Percentiles rank a stretch among this genome's conserved stretches.
These are phyloP conservation scores for Camelina hispida DNA, from an alignment of 345 rosid genomes.

Conservation along the genomic window DNA sequence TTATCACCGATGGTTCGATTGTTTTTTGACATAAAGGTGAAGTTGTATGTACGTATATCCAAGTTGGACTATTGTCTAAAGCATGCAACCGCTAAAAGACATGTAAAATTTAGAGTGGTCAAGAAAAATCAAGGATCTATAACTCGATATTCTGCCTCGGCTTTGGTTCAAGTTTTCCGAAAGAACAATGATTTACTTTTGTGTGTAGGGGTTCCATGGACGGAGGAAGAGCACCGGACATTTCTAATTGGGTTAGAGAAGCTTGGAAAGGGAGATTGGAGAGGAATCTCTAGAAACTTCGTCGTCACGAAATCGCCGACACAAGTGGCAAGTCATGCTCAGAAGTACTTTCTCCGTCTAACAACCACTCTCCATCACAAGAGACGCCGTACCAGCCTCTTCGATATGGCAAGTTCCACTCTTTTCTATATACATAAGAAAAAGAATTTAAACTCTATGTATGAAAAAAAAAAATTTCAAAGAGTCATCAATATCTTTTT, in stretches of 20 bases:
- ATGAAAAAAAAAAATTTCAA: not conserved
- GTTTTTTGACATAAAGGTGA: not conserved
- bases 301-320: constrained; percentile 82
- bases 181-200: not conserved
- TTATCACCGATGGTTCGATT: too few relatives aligned
- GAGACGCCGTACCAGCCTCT: constrained; percentile 77
- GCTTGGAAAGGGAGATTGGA: constrained; percentile 86
- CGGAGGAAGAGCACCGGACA: constrained; percentile 72
- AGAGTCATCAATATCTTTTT: too few relatives aligned
- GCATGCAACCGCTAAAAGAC: not conserved
- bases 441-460: not conserved
- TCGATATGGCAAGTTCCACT: constrained; percentile 57
- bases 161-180: not conserved
- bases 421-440: constrained; percentile 13
- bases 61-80: not conserved
- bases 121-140: not conserved
- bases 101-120: not conserved
- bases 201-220: constrained; percentile 75
- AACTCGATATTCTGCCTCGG: not conserved
- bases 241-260: constrained; percentile 71
- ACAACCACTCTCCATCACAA: constrained; percentile 58
- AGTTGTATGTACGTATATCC: not conserved
- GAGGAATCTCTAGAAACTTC: constrained; percentile 76
- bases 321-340: constrained; percentile 89
- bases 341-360: constrained; percentile 74